Base-by-base conservation (phyloP, 2,329 filamentous ascomycete genomes). In the Proliferodiscus dingleyae region DNA sequence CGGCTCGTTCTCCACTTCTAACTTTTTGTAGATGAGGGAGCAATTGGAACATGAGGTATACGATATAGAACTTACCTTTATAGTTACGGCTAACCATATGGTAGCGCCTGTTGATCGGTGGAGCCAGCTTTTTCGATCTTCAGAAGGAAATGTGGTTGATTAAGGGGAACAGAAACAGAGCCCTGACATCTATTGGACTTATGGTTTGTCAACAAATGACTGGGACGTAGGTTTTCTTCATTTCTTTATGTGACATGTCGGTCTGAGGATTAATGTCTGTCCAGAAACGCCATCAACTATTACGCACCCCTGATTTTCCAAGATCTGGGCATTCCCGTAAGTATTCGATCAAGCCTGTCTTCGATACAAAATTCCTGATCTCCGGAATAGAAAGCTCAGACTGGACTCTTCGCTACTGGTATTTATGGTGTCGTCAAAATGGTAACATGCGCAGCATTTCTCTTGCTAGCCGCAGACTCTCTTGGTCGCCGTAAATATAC, bases 381-480 rank as follows among this genome's bases (percentile, higher is more conserved):
- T n/a, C 4, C 28, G n/a, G 21, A 13, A 3, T 5, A 61, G 4
- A 71, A 71, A 10, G 80, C 74, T 5, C 63, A 73, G 30, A 72
- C 75, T 32, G 78, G 76, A 15, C 75, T 88, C 19, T 85, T 88
- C 61, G 83, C 85, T 4, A 87, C 84, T 0, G 84, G 85, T 32
- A 76, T 88, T 53, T 88, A 87, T 60, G 84, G 84, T 21, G 74
- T 87, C 43, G 77, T 86, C 45, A 88, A 88, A 64, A 80, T 83
- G 66, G 65, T 71, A 8, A 76, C 78, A 30, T 85, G 81, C 59
- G 71, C 74, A 4, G 60, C 72, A 43, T 88, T 87, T 69, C 71
- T 88, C 21, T 60, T 83, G 53, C 81, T 86, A 55, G 75, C 77
- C 11, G 81, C 81, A 48, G 85, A 88, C 61, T 82, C 80, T 2